phyloP scores from a whole-genome alignment of 1,139 yeast genomes.

The Pneumocystis jirovecii region DNA sequence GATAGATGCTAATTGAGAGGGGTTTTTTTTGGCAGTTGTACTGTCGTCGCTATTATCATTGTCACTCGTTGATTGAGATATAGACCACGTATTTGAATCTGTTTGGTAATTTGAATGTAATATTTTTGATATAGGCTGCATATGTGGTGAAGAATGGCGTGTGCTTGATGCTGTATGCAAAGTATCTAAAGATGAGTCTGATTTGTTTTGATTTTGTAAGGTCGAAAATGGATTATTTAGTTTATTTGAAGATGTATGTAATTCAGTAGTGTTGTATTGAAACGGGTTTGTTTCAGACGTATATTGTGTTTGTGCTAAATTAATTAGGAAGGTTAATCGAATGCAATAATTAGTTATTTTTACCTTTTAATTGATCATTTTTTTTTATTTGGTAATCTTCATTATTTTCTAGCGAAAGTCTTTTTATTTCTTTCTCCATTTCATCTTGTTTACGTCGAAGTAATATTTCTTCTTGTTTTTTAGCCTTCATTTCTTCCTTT shows the following conservation, averaged over 20 bases:
- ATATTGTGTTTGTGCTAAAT: constrained; percentile 4
- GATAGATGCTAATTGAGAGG: constrained; percentile 39
- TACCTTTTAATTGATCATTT: constrained; percentile 6
- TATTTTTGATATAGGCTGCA: background rate
- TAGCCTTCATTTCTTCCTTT: constrained; percentile 49
- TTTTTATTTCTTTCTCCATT: constrained; percentile 21
- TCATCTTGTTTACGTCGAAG: constrained; percentile 26
- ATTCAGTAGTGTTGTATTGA: constrained; percentile 3
- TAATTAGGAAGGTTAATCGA: constrained; percentile 5
- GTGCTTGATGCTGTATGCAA: background rate
- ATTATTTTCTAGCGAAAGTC: constrained; percentile 11
- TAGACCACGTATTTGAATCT: background rate
- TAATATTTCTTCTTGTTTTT: constrained; percentile 27
- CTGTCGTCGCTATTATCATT: constrained; percentile 4
- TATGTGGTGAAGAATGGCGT: background rate
- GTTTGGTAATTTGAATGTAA: background rate
- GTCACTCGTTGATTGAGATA: constrained; percentile 5
- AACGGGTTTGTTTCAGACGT: constrained; percentile 1
- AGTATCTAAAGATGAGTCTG: background rate
- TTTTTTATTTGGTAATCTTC: constrained; percentile 13
- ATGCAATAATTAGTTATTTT: constrained; percentile 15
- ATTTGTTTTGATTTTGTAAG: background rate
- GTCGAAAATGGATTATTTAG: background rate
- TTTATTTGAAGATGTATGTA: background rate
- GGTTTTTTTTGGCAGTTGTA: background rate